A percentile compares a stretch with the other conserved stretches of the same genome.
Evolutionary conservation across 2,329 filamentous ascomycete genomes (phyloP).

Genomic region (Daldinia eschscholtzii): DNA sequence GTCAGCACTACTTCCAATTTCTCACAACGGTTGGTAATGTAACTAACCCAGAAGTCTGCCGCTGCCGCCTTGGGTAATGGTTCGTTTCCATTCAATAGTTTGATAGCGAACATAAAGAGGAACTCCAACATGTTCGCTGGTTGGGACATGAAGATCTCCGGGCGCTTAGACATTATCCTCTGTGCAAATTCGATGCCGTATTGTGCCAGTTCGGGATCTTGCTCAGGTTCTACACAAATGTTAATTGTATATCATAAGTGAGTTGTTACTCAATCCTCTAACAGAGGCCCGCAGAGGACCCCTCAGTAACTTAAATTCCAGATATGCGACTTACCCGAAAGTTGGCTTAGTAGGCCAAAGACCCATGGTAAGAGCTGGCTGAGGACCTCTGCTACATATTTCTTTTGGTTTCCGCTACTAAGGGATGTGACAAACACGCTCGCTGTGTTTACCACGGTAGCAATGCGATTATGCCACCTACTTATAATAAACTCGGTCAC

Average conservation of each 20-base stretch:
- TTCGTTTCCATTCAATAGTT: constrained; percentile 77
- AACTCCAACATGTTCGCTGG: constrained; percentile 69
- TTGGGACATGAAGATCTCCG: constrained; percentile 72
- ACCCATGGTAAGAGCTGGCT: constrained; percentile 71
- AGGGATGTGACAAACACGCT: constrained; percentile 76
- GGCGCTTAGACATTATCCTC: constrained; percentile 71
- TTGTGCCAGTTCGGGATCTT: constrained; percentile 79
- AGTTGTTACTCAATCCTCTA: background rate
- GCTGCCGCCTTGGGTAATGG: constrained; percentile 81
- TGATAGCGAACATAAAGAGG: constrained; percentile 78
- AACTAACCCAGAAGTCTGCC: constrained; percentile 78
- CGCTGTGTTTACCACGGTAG: constrained; percentile 77
- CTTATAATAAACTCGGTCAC: constrained; percentile 76
- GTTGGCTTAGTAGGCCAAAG: constrained; percentile 69
- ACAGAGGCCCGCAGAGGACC: background rate
- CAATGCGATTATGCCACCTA: constrained; percentile 72
- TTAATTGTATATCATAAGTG: constrained; percentile 31
- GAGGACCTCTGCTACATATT: constrained; percentile 63
- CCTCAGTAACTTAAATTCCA: background rate
- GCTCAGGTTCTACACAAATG: constrained; percentile 62
- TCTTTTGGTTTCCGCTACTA: constrained; percentile 57
- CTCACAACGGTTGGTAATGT: background rate
- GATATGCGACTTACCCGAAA: constrained; percentile 62
- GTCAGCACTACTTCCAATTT: background rate
- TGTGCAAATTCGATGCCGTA: constrained; percentile 79